Conservation (phyloP, 176 grass and related monocot species). For the Lolium multiflorum region DNA sequence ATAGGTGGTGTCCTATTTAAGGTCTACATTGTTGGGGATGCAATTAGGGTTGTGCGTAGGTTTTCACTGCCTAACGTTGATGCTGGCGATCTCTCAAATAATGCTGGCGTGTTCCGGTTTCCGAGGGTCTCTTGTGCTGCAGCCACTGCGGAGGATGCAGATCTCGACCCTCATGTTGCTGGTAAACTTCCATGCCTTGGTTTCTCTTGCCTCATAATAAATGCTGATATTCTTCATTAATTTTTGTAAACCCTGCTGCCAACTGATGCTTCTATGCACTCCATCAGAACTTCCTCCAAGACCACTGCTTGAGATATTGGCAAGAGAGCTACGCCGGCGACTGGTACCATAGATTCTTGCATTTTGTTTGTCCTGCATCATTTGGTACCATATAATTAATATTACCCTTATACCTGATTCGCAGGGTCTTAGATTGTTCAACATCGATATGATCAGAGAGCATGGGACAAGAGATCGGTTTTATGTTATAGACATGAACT, state of each 20-base stretch:
- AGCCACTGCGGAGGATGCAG: constrained; percentile 84
- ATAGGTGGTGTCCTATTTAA: constrained; percentile 96
- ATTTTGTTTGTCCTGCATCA: background rate
- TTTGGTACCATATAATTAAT: constrained; percentile 12
- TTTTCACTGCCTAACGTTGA: constrained; percentile 93
- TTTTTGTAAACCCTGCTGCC: constrained; percentile 14
- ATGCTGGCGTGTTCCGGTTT: constrained; percentile 77
- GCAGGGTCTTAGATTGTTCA: constrained; percentile 94
- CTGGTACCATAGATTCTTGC: constrained; percentile 57
- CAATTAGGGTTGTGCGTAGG: constrained; percentile 83
- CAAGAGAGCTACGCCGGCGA: constrained; percentile 72
- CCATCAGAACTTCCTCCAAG: constrained; percentile 83
- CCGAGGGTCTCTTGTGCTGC: constrained; percentile 93
- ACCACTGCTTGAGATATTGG: constrained; percentile 80
- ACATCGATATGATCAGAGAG: constrained; percentile 94
- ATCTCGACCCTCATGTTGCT: constrained; percentile 86
- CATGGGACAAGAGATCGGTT: constrained; percentile 87
- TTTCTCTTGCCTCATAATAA: background rate
- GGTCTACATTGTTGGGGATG: constrained; percentile 94
- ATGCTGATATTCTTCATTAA: background rate
- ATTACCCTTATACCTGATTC: constrained; percentile 18
- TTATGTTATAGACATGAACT: constrained; percentile 99
- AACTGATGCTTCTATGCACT: constrained; percentile 35
- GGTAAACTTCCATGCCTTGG: constrained; percentile 50
- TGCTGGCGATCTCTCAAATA: constrained; percentile 63